phyloP scores from a whole-genome alignment of 2,329 filamentous ascomycete genomes.

The Elsinoe necatrix region DNA sequence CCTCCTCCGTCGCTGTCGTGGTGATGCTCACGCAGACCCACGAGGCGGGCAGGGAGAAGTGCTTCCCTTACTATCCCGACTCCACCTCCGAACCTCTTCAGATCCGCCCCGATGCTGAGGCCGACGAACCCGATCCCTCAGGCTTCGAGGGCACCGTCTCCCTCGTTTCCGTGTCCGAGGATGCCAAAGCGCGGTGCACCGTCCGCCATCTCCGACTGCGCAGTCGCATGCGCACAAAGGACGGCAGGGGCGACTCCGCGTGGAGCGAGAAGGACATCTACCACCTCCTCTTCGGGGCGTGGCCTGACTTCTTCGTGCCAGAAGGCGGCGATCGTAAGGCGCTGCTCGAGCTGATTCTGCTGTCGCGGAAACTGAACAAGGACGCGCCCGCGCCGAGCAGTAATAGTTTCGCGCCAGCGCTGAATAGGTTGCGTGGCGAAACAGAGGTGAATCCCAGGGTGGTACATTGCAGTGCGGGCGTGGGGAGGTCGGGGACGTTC shows the following conservation, averaged over 20 bases:
- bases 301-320: conserved; percentile 87
- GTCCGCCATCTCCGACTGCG: conserved; percentile 60
- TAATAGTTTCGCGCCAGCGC: background rate
- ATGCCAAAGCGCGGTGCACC: conserved; percentile 54
- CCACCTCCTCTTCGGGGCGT: conserved; percentile 78
- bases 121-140: conserved; percentile 21
- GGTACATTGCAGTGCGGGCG: conserved; percentile 67
- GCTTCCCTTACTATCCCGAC: conserved; percentile 75
- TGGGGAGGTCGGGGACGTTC: conserved; percentile 90
- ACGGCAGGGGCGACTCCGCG: conserved; percentile 32
- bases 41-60: conserved; percentile 72
- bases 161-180: conserved; percentile 47
- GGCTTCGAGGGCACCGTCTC: conserved; percentile 60
- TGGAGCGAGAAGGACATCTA: conserved; percentile 57
- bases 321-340: conserved; percentile 56
- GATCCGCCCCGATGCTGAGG: conserved; percentile 23
- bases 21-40: conserved; percentile 91
- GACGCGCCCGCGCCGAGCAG: conserved; percentile 28
- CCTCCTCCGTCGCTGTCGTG: conserved; percentile 58
- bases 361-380: conserved; percentile 52
- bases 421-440: background rate
- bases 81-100: conserved; percentile 27
- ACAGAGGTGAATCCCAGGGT: conserved; percentile 58
- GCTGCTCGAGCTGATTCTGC: conserved; percentile 60
- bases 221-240: conserved; percentile 30